Evolutionary conservation across 306 rosid species (phyloP), one percentile per base, ranked within the genome.

Genomic region (Begonia fuchsioides): DNA sequence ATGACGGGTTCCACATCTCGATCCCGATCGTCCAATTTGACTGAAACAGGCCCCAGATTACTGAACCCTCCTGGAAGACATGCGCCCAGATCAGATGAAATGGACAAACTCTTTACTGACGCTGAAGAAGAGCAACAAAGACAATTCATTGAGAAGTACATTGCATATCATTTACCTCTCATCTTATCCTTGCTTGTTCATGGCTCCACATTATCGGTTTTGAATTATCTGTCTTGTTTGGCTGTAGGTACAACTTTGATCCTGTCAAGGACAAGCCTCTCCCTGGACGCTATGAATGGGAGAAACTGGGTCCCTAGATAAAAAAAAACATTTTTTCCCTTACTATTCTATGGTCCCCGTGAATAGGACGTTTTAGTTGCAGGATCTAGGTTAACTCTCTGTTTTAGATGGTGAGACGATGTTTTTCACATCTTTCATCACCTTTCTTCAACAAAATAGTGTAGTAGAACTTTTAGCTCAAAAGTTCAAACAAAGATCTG

Each of bases 171-270:
- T n/a, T n/a, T n/a, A n/a, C n/a, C n/a, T n/a, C n/a, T n/a, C n/a
- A n/a, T 26, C 35, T 26, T 26, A 26, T 26, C 35, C 35, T 26
- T 2, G 35, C 35, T 26, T 3, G 5, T 26, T 4, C 35, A 4
- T 26, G 35, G 35, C 35, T 26, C 35, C 35, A 26, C 35, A 26
- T 26, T 26, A 26, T 26, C 35, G 4, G 35, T 3, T 13, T 41
- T 41, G 45, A 41, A n/a, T 41, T 41, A 10, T 41, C 44, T 41
- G 12, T 41, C 35, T 41, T 41, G 9, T 19, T 58, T 43, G 39
- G 67, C 52, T 79, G 72, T 83, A 90, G 98, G 83, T 90, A 90
- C 72, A 90, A 90, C 87, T 90, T 68, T 43, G 95, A 90, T 65
- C 94, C 93, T 18, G 80, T 81, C 66, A 77, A 61, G 15, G 95